Base-by-base conservation (phyloP, 805 yeast genomes). In the Starmerella sirachaensis region DNA sequence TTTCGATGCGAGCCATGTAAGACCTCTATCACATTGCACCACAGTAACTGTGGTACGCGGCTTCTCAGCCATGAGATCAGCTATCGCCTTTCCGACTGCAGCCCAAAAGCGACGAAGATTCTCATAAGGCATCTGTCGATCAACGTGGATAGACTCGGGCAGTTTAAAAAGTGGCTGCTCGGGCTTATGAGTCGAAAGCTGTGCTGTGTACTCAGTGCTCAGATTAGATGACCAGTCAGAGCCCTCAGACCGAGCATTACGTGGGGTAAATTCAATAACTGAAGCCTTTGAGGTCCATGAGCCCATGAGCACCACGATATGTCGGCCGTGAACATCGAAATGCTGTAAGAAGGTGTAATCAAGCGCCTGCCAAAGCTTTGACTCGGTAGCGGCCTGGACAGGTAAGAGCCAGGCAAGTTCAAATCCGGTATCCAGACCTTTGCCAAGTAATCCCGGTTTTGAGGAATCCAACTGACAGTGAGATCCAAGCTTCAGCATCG, bases 391-490 rank as follows among this genome's bases (percentile, higher is more conserved):
- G 59, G 61, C 62, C n/a, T 21, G 41, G 16, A 41, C 60, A 37
- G 60, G 54, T 20, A 62, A 61, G 24, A 73, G 57, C 55, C 76
- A 75, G 35, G 71, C 71, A 39, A 70, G 53, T 11, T 78, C 73
- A 57, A 93, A 93, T 0, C 98, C 98, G 41, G 70, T 69, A 49
- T 82, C 85, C 40, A 91, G 61, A 20, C 95, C 93, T 50, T 70
- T 72, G 6, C 96, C 93, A 8, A 93, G 62, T 0, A 85, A 74
- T 7, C 96, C 95, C n/a, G 82, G 70, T 8, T 70, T 66, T 1
- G 73, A 63, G 31, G 78, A 77, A 45, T 75, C 82, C 46, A 86
- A 78, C 12, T 66, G 66, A 16, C 86, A 79, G 12, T 73, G 65
- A 18, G 76, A 65, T 3, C 98, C 97, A 13, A 91, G 61, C 22